phyloP scores from a whole-genome alignment of 2,329 filamentous ascomycete species.

The Endothia cerciana region DNA sequence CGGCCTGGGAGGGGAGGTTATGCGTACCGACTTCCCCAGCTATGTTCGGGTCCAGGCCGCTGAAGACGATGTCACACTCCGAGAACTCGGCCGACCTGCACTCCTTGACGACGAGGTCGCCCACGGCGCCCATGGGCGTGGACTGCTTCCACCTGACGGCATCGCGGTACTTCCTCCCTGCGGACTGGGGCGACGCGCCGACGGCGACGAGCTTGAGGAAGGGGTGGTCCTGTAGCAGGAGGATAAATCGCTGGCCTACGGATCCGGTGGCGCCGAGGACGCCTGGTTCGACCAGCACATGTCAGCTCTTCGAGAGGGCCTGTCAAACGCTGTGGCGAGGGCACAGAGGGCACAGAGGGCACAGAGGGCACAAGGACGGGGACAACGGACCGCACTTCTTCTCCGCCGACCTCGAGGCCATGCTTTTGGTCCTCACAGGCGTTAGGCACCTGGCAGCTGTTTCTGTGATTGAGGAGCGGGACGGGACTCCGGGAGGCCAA shows the following conservation, averaged over 20 bases:
- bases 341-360: too few species aligned
- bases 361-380: slow-evolving; percentile 28
- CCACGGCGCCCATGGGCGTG: slow-evolving; percentile 77
- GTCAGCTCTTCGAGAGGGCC: slow-evolving; percentile 15
- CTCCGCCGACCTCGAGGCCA: slow-evolving; percentile 50
- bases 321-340: not conserved
- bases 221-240: slow-evolving; percentile 86
- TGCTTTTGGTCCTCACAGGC: too few species aligned
- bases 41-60: slow-evolving; percentile 88
- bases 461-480: not conserved
- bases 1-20: too few species aligned
- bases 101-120: slow-evolving; percentile 80
- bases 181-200: slow-evolving; percentile 85
- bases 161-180: slow-evolving; percentile 93
- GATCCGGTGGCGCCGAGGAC: slow-evolving; percentile 93
- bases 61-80: slow-evolving; percentile 93
- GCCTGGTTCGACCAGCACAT: slow-evolving; percentile 44
- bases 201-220: slow-evolving; percentile 85
- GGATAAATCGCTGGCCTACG: slow-evolving; percentile 93
- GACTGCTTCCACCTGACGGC: slow-evolving; percentile 95
- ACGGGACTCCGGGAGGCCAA: not conserved
- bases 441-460: not conserved
- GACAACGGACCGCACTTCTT: slow-evolving; percentile 61
- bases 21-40: slow-evolving; percentile 84
- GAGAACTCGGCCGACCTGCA: slow-evolving; percentile 81